Evolutionary conservation across 2,329 filamentous ascomycete species (phyloP).

Genomic region (Biscogniauxia sp.): DNA sequence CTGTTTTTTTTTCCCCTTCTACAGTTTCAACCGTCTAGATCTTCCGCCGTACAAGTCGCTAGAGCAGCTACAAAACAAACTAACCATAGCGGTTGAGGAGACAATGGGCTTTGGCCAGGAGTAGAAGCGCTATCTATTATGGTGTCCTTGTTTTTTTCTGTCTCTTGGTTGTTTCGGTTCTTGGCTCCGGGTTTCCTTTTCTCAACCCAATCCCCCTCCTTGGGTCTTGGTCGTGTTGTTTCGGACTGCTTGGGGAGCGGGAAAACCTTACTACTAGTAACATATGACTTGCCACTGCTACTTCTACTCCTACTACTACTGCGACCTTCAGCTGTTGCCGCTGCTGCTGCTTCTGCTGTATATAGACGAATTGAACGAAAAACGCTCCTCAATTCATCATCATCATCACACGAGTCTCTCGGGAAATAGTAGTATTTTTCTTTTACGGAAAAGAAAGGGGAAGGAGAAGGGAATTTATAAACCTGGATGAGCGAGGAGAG

Average conservation of each 20-base stretch:
- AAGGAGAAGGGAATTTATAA: too few species aligned
- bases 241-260: background rate
- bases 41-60: slow-evolving; percentile 88
- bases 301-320: too few species aligned
- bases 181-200: background rate
- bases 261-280: too few species aligned
- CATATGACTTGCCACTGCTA: too few species aligned
- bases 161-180: background rate
- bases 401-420: too few species aligned
- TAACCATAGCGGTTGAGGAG: slow-evolving; percentile 97
- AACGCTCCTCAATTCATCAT: slow-evolving; percentile 3
- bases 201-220: background rate
- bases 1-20: background rate
- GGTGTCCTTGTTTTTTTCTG: slow-evolving; percentile 10
- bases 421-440: too few species aligned
- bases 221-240: background rate
- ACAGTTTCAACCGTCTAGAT: slow-evolving; percentile 94
- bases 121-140: slow-evolving; percentile 46
- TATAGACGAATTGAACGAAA: slow-evolving; percentile 21
- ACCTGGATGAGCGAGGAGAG: too few species aligned
- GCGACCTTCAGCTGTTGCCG: too few species aligned
- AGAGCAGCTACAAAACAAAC: slow-evolving; percentile 81
- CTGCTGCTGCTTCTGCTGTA: slow-evolving; percentile 14
- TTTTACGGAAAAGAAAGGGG: too few species aligned
- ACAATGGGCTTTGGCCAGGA: slow-evolving; percentile 99